These are phyloP conservation scores for Apiotrichum domesticum DNA, from an alignment of 1,284 basidiomycete genomes.

Conservation along the genomic window DNA sequence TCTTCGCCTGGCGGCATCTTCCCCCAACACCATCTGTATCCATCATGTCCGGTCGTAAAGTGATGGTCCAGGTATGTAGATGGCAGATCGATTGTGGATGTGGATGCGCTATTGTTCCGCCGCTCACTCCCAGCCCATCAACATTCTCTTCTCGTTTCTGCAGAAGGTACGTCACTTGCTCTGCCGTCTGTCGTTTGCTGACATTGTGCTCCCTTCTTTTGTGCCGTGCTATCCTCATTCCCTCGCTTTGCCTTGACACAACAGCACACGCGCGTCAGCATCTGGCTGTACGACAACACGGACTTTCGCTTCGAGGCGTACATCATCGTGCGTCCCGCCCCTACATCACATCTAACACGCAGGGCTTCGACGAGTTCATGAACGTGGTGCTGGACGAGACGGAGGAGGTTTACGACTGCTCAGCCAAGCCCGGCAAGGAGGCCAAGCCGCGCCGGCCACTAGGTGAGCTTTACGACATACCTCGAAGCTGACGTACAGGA, in stretches of 20 bases:
- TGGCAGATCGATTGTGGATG: not conserved
- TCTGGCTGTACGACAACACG: slow-evolving; percentile 97
- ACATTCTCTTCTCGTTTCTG: slow-evolving; percentile 98
- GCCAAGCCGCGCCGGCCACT: slow-evolving; percentile 53
- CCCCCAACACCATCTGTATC: not conserved
- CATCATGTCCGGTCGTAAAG: slow-evolving; percentile 83
- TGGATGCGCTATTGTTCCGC: not conserved
- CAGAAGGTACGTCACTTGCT: slow-evolving; percentile 52
- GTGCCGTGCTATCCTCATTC: not conserved
- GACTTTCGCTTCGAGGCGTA: slow-evolving; percentile 95
- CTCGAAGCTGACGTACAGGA: slow-evolving; percentile 52
- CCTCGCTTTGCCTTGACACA: not conserved
- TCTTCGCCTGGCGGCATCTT: slow-evolving; percentile 18
- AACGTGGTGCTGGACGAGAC: slow-evolving; percentile 96
- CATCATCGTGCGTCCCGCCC: slow-evolving; percentile 68
- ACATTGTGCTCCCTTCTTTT: not conserved
- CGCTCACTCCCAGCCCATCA: slow-evolving; percentile 54
- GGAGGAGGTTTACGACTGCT: slow-evolving; percentile 84
- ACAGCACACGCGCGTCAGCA: slow-evolving; percentile 75
- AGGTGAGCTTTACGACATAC: slow-evolving; percentile 27
- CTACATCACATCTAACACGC: slow-evolving; percentile 14
- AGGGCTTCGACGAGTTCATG: slow-evolving; percentile 99
- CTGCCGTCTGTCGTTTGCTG: not conserved
- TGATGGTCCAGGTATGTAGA: slow-evolving; percentile 87
- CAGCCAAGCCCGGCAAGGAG: slow-evolving; percentile 72